Evolutionary conservation across 306 rosid species (phyloP).

Genomic region (Cucurbita pepo): DNA sequence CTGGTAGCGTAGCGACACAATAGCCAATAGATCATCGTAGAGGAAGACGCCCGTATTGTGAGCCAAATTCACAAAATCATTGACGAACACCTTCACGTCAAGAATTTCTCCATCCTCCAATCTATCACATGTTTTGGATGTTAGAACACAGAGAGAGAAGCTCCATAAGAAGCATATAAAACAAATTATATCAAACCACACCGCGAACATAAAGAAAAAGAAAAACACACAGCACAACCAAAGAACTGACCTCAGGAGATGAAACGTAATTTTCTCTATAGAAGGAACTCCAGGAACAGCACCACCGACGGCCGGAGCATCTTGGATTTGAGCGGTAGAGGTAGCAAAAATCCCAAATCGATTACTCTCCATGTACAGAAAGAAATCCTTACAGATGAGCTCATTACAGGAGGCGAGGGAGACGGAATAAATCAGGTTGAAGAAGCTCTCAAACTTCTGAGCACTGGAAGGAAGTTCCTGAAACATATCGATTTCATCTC

Average conservation of each 20-base stretch:
- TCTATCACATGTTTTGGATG: conserved; percentile 25
- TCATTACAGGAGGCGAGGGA: conserved; percentile 76
- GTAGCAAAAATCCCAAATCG: conserved; percentile 83
- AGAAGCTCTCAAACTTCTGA: conserved; percentile 77
- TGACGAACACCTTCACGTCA: conserved; percentile 64
- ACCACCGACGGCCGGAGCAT: conserved; percentile 60
- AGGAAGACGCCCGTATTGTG: conserved; percentile 88
- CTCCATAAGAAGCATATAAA: neutral
- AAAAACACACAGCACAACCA: conserved; percentile 2
- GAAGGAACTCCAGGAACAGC: conserved; percentile 83
- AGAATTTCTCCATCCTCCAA: conserved; percentile 72
- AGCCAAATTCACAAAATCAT: conserved; percentile 74
- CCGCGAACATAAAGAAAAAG: neutral
- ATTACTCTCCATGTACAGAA: conserved; percentile 68
- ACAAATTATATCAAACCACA: neutral
- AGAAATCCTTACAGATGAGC: conserved; percentile 83
- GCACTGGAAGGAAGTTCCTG: conserved; percentile 63
- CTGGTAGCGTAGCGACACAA: conserved; percentile 91
- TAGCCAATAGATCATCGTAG: conserved; percentile 89
- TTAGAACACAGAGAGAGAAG: neutral
- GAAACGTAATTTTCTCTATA: conserved; percentile 79
- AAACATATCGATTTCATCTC: conserved; percentile 44
- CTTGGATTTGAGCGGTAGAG: conserved; percentile 60
- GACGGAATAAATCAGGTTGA: conserved; percentile 53
- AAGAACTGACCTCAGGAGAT: conserved; percentile 50